Evolutionary conservation across 1,284 basidiomycete species (phyloP), one percentile per base, ranked within the genome.

Genomic region (Ceraceosorus bombacis): DNA sequence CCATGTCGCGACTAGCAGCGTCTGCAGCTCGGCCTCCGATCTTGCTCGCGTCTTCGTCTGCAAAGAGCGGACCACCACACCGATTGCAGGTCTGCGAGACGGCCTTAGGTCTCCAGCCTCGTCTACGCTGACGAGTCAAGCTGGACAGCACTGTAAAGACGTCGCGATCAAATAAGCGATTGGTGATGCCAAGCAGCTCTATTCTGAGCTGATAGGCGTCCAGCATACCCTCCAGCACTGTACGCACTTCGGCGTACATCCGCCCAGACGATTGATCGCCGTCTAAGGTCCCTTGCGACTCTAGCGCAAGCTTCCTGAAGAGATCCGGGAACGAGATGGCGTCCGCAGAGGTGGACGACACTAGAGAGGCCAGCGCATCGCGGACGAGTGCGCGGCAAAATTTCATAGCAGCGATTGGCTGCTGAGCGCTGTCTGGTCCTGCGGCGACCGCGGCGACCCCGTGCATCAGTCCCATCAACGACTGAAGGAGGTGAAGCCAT

Each of bases 141-240:
- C 78, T 69, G 39, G 85, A 85, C 55, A 93, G 81, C 1, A 84
- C 83, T 57, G 85, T 84, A 65, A 88, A 93, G 40, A 93, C 80
- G 76, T 96, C 94, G 27, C 86, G 83, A 66, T 89, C 85, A 48
- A 93, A 81, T 36, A 97, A 81, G 63, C 87, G 85, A 69, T 88
- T 89, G 12, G 90, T 88, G 72, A 96, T 90, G 41, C 82, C 80
- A n/a, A 98, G 81, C 81, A 94, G 85, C 69, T 97, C 93, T 36
- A 87, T 87, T 67, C 98, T 92, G 5, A 88, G 85, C 27, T 87
- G 85, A 80, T 96, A 97, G 1, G 90, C 88, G 70, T 93, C 90
- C 65, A 97, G 81, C 90, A 98, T 98, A 39, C 90, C 88, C 0
- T 86, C 87, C 27, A 98, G 81, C 60, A 98, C 91, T 4, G 85